Base-by-base conservation (phyloP, 306 rosid species). In the Medicago ruthenica region DNA sequence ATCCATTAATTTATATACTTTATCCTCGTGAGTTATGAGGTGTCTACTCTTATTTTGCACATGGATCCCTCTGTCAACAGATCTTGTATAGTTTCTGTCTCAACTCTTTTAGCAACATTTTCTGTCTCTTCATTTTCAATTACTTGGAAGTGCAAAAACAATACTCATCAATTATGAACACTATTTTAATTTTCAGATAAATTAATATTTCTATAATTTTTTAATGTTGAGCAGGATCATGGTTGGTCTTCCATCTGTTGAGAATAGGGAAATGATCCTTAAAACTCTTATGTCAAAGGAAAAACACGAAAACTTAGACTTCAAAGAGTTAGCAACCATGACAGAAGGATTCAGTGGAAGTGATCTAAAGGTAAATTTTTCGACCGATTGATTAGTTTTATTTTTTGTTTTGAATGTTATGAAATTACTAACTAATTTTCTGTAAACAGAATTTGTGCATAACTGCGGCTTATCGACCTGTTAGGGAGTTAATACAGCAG, bases 271-370 rank as follows among this genome's bases (percentile, higher is more conserved):
- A 83, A 84, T 65, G 89, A 92, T 92, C 77, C 75, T 92, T 81
- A 92, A 71, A 83, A 92, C 97, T 78, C 93, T 92, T 34, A 79
- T 92, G 44, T 50, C 92, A 37, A 90, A 92, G 85, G 97, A 92
- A 81, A 87, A 83, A 48, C 83, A 81, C 22, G 93, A 90, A 73
- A 84, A 78, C 83, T 66, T 92, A 2, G 93, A 90, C 84, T 92
- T 84, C 45, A 90, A 90, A 73, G 97, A 88, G 73, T 90, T 92
- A 20, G 93, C 92, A 69, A 45, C 62, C 67, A 90, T 90, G 86
- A 92, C 96, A 16, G 96, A 90, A 79, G 99, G 99, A 51, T 95
- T 75, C 44, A 95, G 89, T 80, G 99, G 98, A 79, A 95, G 98
- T 79, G 99, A 95, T 84, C 96, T 95, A 5, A 95, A 95, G 98